Conservation (phyloP, 2,329 filamentous ascomycete species). For the Ilyonectria mors-panacis region DNA sequence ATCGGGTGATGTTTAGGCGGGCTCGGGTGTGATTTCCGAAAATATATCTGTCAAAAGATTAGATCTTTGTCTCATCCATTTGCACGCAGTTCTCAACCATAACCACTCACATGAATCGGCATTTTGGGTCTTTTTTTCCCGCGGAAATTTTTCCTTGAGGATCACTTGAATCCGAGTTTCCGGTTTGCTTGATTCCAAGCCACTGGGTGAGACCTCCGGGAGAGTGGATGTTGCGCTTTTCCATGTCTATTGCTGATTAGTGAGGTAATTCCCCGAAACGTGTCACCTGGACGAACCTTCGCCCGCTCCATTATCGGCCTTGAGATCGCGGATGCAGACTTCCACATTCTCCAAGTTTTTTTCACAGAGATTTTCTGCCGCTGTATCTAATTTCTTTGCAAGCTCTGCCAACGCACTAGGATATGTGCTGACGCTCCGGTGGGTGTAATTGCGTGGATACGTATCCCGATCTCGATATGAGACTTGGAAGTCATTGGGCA, state of each 20-base stretch:
- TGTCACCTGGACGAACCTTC: not conserved
- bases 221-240: conserved; percentile 9
- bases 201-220: conserved; percentile 12
- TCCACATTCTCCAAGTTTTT: not conserved
- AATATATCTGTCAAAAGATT: conserved; percentile 3
- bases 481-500: conserved; percentile 2
- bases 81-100: not conserved
- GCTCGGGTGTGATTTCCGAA: conserved; percentile 10
- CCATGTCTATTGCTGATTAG: not conserved
- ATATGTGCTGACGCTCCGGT: conserved; percentile 21
- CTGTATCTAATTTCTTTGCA: not conserved
- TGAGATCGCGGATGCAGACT: conserved; percentile 11
- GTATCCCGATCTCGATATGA: conserved; percentile 12
- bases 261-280: too few relatives aligned
- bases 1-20: not conserved
- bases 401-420: conserved; percentile 18
- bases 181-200: conserved; percentile 2
- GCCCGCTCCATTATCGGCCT: conserved; percentile 9
- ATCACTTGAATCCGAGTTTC: not conserved
- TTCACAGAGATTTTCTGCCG: conserved; percentile 10
- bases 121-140: conserved; percentile 13
- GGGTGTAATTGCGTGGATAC: conserved; percentile 21
- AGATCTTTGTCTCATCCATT: not conserved
- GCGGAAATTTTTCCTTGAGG: not conserved
- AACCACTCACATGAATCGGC: conserved; percentile 15